Base-by-base conservation (phyloP, 352 stramenopile genomes). In the Pythium coloratum region DNA sequence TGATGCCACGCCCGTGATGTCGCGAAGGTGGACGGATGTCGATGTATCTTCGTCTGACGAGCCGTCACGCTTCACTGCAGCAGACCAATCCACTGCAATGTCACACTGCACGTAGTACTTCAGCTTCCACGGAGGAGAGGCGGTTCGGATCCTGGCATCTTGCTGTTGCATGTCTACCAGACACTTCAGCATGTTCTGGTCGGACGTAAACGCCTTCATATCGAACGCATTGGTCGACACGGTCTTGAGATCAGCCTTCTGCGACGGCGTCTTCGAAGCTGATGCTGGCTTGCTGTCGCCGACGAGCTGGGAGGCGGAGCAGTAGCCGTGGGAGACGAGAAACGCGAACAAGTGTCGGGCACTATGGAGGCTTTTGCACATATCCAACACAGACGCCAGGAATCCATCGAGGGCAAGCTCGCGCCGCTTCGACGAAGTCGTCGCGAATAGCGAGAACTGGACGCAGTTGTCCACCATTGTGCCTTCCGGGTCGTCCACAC, bases 111-210 rank as follows among this genome's bases (percentile, higher is more conserved):
- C 56, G 49, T 81, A 88, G 70, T 91, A 93, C 44, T 80, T 81
- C 30, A 82, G 62, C 42, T 93, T 93, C 86, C 86, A 95, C 14
- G 86, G 86, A 6, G 81, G 38, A 28, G 36, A 47, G 16, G 26
- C 7, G n/a, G 55, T 65, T 24, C 3, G 16, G 14, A n/a, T 7
- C 1, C 40, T 36, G 6, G 20, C 4, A 24, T 72, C 49, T 2
- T 76, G 61, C 50, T 72, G 70, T 5, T 81, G 76, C 26, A 94
- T 38, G 7, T 80, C 74, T n/a, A 88, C 69, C 14, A 95, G 56
- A 64, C 86, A 95, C 60, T 89, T 91, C 24, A 95, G 70, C 53
- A 95, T 76, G 66, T 89, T 93, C 30, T 91, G 79, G 40, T 95
- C 86, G 5, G 83, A 69, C 49, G 79, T 58, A 53, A 93, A 93